Conservation (phyloP, 2,329 filamentous ascomycete species). For the Alternaria triticina region DNA sequence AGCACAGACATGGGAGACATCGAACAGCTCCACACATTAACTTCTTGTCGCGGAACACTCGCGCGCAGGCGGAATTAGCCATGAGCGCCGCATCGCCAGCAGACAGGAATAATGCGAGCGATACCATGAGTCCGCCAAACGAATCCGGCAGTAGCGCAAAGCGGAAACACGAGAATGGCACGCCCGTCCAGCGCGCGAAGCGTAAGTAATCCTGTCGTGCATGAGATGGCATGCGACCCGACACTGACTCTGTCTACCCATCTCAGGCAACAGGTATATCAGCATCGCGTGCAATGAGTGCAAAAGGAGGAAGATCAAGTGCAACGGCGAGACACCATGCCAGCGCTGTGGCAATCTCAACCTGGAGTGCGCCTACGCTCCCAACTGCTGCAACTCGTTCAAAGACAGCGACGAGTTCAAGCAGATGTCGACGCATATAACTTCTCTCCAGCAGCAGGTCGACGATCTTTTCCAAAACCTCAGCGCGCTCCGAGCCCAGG, state of each 20-base stretch:
- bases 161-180: conserved; percentile 53
- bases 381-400: conserved; percentile 79
- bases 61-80: conserved; percentile 9
- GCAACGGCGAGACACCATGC: conserved; percentile 70
- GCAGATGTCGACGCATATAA: conserved; percentile 76
- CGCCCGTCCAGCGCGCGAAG: conserved; percentile 60
- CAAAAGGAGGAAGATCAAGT: conserved; percentile 71
- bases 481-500: conserved; percentile 66
- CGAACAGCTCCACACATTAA: conserved; percentile 13
- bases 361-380: conserved; percentile 69
- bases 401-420: conserved; percentile 88
- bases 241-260: neutral
- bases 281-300: conserved; percentile 72
- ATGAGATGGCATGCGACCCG: neutral
- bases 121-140: conserved; percentile 43
- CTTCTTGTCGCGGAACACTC: conserved; percentile 15
- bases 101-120: conserved; percentile 34
- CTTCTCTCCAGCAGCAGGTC: conserved; percentile 81
- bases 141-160: conserved; percentile 40
- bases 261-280: conserved; percentile 60
- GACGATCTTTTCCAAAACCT: conserved; percentile 76
- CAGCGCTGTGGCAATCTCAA: conserved; percentile 69
- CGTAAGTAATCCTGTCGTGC: conserved; percentile 37
- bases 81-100: conserved; percentile 23
- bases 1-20: conserved; percentile 5